Evolutionary conservation across 441 rosid species (phyloP), one percentile per base, ranked within the genome.

Genomic region (Populus tomentosa): DNA sequence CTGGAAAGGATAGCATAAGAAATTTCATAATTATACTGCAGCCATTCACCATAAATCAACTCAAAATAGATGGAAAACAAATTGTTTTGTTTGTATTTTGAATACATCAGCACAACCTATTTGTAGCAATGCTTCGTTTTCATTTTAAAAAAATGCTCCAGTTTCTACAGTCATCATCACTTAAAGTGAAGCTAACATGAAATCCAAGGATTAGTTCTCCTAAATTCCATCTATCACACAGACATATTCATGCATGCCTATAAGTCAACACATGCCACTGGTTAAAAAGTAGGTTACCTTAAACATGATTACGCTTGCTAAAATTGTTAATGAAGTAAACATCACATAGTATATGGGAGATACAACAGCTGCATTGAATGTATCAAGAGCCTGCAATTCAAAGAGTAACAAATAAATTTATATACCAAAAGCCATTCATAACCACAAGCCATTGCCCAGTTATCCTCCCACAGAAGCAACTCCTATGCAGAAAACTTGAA

Each of bases 291-390:
- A 23, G 26, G 32, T 74, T 75, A 89, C 96, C 97, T 94, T 94
- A 82, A 94, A 94, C 98, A 94, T 92, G 83, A 94, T 94, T 86
- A 90, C 91, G 80, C 98, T 94, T 71, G 98, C 96, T 84, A 91
- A 69, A 74, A 92, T 92, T 67, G 98, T 94, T 74, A 94, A 86
- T 13, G 94, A 83, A 16, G 98, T 92, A 81, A 94, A 94, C 93
- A 88, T 89, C 77, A 92, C 97, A 68, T 89, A 92, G 90, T 94
- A 94, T 68, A 92, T 90, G 35, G 96, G 97, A 71, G 94, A 94
- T 14, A 94, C 85, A 67, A 94, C 95, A n/a, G 98, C 94, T 4
- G 95, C 89, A 76, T 94, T 92, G 84, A 92, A 94, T 74, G 92
- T 92, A 86, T 94, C 98, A 74, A 94, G 85, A 71, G 98, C 98